These are phyloP conservation scores for Penicillium cosmopolitanum DNA, from an alignment of 495 filamentous ascomycete genomes.

Conservation along the genomic window DNA sequence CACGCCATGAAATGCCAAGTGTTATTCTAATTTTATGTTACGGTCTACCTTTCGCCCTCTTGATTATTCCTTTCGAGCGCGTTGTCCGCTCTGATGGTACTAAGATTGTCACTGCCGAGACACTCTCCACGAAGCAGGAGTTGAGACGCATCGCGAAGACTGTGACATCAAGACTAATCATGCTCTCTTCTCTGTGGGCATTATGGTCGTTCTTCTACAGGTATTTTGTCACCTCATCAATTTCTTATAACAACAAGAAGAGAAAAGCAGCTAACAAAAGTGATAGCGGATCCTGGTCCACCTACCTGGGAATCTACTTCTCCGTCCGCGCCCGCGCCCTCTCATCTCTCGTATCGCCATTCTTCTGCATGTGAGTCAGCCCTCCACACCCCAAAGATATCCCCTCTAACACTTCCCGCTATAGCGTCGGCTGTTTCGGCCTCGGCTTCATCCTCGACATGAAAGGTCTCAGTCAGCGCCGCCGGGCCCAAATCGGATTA, in stretches of 20 bases:
- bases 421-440: slow-evolving; percentile 36
- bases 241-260: neutral
- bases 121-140: slow-evolving; percentile 32
- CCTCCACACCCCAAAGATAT: neutral
- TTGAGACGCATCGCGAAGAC: slow-evolving; percentile 32
- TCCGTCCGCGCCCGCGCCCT: slow-evolving; percentile 35
- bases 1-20: neutral
- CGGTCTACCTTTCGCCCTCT: slow-evolving; percentile 32
- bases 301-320: slow-evolving; percentile 35
- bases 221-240: slow-evolving; percentile 8
- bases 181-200: slow-evolving; percentile 32
- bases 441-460: slow-evolving; percentile 38
- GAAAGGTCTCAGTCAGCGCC: slow-evolving; percentile 33
- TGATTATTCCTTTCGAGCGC: slow-evolving; percentile 32
- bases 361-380: slow-evolving; percentile 36
- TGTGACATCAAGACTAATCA: slow-evolving; percentile 32
- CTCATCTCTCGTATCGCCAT: slow-evolving; percentile 35
- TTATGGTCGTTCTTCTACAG: slow-evolving; percentile 39
- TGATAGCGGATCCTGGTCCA: slow-evolving; percentile 30
- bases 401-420: neutral
- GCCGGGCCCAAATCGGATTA: slow-evolving; percentile 34
- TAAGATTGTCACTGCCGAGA: slow-evolving; percentile 30
- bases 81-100: slow-evolving; percentile 36
- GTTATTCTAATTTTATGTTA: neutral
- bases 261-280: slow-evolving; percentile 9